Conservation (phyloP, 2,329 filamentous ascomycete species). For the Sarocladium strictum region DNA sequence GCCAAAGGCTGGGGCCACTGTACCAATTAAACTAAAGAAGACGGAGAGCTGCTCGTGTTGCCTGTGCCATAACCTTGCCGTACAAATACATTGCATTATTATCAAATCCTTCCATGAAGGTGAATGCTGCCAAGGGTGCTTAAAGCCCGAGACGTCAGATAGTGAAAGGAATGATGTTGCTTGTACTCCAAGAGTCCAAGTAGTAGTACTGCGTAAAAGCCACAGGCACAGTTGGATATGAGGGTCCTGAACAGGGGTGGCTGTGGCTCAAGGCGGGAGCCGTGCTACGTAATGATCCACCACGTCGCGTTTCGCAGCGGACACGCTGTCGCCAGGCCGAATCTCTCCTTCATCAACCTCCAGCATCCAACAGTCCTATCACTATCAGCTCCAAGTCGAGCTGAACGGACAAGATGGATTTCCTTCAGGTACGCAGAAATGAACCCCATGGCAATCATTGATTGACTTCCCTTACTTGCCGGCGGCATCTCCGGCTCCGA, state of each 20-base stretch:
- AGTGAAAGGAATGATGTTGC: no score
- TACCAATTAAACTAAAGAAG: not conserved
- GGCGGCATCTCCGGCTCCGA: no score
- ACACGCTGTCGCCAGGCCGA: constrained; percentile 6
- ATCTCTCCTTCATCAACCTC: not conserved
- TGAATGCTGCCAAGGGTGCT: no score
- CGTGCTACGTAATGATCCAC: constrained; percentile 5
- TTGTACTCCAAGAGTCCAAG: not conserved
- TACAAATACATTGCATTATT: constrained; percentile 9
- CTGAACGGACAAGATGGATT: constrained; percentile 32
- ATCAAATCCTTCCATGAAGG: no score
- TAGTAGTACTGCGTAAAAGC: not conserved
- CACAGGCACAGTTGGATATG: not conserved
- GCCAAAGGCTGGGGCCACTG: not conserved
- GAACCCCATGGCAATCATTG: no score
- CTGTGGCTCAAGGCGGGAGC: constrained; percentile 2
- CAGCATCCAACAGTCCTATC: not conserved
- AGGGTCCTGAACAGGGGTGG: not conserved
- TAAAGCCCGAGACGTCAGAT: not conserved
- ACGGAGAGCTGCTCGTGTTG: not conserved
- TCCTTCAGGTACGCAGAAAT: constrained; percentile 44
- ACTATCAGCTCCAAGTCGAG: constrained; percentile 13
- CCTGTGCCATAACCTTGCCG: constrained; percentile 6
- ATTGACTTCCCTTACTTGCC: no score
- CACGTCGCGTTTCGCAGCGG: not conserved